Base-by-base conservation (phyloP, 2,329 filamentous ascomycete species). In the Laburnicola sp. region DNA sequence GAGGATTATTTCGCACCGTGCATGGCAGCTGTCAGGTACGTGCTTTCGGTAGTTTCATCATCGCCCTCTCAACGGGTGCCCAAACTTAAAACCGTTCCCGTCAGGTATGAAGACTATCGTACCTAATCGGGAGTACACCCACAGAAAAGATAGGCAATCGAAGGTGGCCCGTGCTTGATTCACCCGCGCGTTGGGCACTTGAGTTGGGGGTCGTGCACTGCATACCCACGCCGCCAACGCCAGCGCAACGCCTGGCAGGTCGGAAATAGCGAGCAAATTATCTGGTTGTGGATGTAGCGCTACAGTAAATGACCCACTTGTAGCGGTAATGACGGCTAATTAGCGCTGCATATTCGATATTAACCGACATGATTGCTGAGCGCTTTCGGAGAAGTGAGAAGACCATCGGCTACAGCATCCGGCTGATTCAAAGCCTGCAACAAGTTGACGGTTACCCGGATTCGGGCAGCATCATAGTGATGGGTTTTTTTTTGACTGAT, bases 301-400 rank as follows among this genome's bases (percentile, higher is more conserved):
- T 58, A 52, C 53, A 59, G 31, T 32, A 57, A 67, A 55, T 48
- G 56, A 58, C 62, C 65, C 66, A 60, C 64, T 69, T 65, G 49
- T 9, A 58, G 64, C 46, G 36, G 23, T 22, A 71, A 66, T 68
- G 60, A 49, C 41, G 55, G 61, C 52, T 68, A 72, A 72, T 69
- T 72, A 69, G 54, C 58, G 30, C 21, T 40, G 53, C 50, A 52
- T 41, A 26, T 30, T 55, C 51, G 45, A 61, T 53, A 54, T 62
- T 58, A 56, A 45, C 53, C 53, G 56, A 56, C 50, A 51, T 58
- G 64, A 45, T 41, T n/a, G n/a, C n/a, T 42, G 21, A 47, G 48
- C 46, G 42, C 23, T 49, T 50, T 45, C 8, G n/a, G 41, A n/a
- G 30, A 46, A 55, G 40, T 54, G 27, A 48, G 34, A 23, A 48